These are phyloP conservation scores for Chaetomium tenue DNA, from an alignment of 495 filamentous ascomycete species.

Conservation along the genomic window DNA sequence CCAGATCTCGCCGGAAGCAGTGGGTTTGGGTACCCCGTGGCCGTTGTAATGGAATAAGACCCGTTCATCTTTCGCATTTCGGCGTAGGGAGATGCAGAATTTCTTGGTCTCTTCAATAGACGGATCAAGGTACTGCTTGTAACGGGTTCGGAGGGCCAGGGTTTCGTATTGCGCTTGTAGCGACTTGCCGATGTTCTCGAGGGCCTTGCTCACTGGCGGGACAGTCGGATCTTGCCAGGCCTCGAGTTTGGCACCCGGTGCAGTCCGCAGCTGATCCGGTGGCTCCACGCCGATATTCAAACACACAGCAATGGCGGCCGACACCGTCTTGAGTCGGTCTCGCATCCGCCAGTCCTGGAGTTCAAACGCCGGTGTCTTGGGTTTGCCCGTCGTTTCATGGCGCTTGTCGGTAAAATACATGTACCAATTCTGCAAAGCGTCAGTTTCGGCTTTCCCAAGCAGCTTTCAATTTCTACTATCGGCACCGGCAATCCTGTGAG, in stretches of 20 bases:
- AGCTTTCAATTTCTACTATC: neutral
- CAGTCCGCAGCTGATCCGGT: conserved; percentile 90
- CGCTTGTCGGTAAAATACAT: conserved; percentile 99
- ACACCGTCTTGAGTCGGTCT: conserved; percentile 94
- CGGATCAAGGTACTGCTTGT: conserved; percentile 94
- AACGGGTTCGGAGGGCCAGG: conserved; percentile 86
- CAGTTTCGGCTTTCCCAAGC: neutral
- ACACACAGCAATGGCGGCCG: conserved; percentile 88
- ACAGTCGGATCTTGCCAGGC: conserved; percentile 93
- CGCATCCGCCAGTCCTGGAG: conserved; percentile 96
- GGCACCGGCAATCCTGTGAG: neutral
- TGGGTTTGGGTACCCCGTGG: conserved; percentile 96
- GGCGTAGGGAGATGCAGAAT: conserved; percentile 82
- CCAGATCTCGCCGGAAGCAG: conserved; percentile 95
- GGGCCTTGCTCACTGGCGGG: conserved; percentile 74
- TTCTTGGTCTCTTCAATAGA: conserved; percentile 96
- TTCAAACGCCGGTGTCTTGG: conserved; percentile 57
- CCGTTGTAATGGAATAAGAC: conserved; percentile 98
- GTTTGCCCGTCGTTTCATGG: conserved; percentile 93
- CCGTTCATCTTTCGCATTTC: conserved; percentile 92
- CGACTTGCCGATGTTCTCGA: conserved; percentile 93
- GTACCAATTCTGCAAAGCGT: conserved; percentile 69
- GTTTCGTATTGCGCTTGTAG: conserved; percentile 95
- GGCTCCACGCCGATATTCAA: conserved; percentile 97
- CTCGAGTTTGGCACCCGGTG: conserved; percentile 86